Evolutionary conservation across 768 basidiomycete genomes (phyloP), one percentile per base, ranked within the genome.

Genomic region (Tremella fuciformis): DNA sequence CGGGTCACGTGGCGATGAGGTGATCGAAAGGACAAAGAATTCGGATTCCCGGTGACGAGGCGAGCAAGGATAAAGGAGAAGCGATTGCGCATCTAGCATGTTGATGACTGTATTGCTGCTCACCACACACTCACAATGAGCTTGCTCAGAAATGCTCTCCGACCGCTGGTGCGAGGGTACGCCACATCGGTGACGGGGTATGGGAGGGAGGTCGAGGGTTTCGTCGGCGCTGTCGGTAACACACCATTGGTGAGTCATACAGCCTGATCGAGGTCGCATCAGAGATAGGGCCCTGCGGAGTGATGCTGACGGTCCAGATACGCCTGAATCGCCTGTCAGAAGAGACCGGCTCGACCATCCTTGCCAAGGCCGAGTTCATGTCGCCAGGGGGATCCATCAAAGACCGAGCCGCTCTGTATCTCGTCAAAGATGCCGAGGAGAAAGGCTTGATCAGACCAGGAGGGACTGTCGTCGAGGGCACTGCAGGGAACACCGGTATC

Each of bases 331-430:
- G 78, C 13, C 81, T 96, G 8, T 96, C 91, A 9, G 85, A 91
- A 65, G 84, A 83, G 73, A 89, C 85, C 0, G 92, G 91, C 15
- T 85, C 84, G 55, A 83, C 84, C 53, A 91, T 97, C 60, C 86
- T 86, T 49, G 93, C 89, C n/a, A 97, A 99, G 76, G 91, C 96
- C 18, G 96, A 99, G 78, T 93, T 96, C 73, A 92, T 96, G 79
- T 97, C 97, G 71, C 96, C 96, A 0, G 96, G 96, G 4, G 94
- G 94, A 40, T 92, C 89, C 62, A 90, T 99, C 66, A 99, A 99
- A 79, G 96, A 99, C 74, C 86, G 96, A 48, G 96, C 96, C 39
- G 96, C 94, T 1, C 82, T 96, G 15, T 91, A 89, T 26, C 82
- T 99, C 52, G 79, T 99, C 49, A 80, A 80, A 53, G 87, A 92